Base-by-base conservation (phyloP, 129 eudicot genomes). In the Artemisia tridentata region DNA sequence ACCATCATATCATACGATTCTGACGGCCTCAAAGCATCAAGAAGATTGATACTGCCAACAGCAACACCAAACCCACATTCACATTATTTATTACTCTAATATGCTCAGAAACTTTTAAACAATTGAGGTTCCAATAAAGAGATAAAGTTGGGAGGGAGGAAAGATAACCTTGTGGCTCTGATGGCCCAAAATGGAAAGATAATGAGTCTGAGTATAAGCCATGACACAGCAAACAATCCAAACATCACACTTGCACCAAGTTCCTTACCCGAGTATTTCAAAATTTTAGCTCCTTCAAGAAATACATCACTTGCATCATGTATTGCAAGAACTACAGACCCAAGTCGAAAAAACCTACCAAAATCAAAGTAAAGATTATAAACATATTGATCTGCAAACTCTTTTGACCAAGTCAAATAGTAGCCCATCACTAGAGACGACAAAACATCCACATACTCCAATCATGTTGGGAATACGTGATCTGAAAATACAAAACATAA, bases 221-320 rank as follows among this genome's bases (percentile, higher is more conserved):
- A 90, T 52, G 96, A 86, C 20, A 82, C 6, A 60, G 96, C 96
- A 79, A 90, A 86, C 58, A 84, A 61, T 51, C 96, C 96, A 79
- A 86, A 90, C 74, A 62, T 52, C 3, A 84, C 75, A 67, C 96
- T 90, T 41, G 96, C 96, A 25, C 86, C 88, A 56, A 90, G 63
- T 72, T 90, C 93, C 54, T 79, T 86, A 16, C 84, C 88, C 4
- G 86, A 82, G 68, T 90, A 90, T 79, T 90, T 90, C 5, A 90
- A 86, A 29, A 90, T 80, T 57, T 90, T 90, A 34, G 96, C 93
- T 69, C 80, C 90, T 84, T 90, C 96, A 59, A 90, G 80, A 76
- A 90, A 86, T 58, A 90, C 85, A 65, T 90, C 96, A 71, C 96
- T 90, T 64, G 93, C 96, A 81, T 90, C 96, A 77, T 90, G 96